Conservation (phyloP, 2,329 filamentous ascomycete genomes). For the Ophiosphaerella korrae region DNA sequence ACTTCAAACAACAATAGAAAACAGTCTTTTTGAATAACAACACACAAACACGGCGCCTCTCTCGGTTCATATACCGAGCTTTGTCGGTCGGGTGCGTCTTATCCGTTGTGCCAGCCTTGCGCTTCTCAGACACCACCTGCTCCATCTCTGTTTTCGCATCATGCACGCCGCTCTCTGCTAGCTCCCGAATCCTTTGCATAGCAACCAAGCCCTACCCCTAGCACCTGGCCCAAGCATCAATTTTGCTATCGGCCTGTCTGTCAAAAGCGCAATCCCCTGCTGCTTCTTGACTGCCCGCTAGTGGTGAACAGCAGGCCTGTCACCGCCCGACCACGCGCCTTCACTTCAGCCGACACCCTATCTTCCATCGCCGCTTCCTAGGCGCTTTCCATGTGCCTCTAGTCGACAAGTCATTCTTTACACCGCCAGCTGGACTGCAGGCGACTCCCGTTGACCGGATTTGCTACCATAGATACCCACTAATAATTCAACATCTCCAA, state of each 20-base stretch:
- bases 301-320: conserved; percentile 49
- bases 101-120: conserved; percentile 35
- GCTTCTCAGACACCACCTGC: conserved; percentile 39
- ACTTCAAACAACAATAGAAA: conserved; percentile 12
- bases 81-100: conserved; percentile 14
- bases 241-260: conserved; percentile 11
- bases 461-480: conserved; percentile 14
- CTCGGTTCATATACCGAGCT: conserved; percentile 21
- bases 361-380: conserved; percentile 3
- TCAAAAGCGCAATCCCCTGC: conserved; percentile 32
- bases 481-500: conserved; percentile 33
- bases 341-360: conserved; percentile 11
- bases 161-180: conserved; percentile 37
- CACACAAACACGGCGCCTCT: conserved; percentile 5
- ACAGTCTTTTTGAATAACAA: not conserved
- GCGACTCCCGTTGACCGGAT: conserved; percentile 42
- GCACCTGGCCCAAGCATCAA: conserved; percentile 19
- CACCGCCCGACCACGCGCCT: conserved; percentile 30
- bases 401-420: conserved; percentile 39
- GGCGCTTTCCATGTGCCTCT: conserved; percentile 30
- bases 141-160: conserved; percentile 29
- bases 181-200: conserved; percentile 19
- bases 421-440: conserved; percentile 45
- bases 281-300: conserved; percentile 34
- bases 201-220: conserved; percentile 9